Percentiles rank a stretch among this genome's conserved stretches.
Conservation (phyloP, 495 filamentous ascomycete species). For the Neurospora sublineolata region DNA sequence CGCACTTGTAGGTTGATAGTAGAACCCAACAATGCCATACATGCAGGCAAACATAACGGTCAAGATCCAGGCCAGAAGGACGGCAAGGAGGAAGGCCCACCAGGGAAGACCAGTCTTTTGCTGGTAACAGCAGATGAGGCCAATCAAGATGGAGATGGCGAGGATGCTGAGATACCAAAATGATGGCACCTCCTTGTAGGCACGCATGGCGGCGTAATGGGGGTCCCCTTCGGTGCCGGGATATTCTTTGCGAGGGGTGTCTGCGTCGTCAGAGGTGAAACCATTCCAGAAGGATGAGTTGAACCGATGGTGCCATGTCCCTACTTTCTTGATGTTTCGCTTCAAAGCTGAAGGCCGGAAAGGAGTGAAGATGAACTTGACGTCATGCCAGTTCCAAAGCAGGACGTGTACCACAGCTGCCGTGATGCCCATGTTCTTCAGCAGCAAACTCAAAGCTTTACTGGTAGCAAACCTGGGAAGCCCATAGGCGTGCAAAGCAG, state of each 20-base stretch:
- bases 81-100: slow-evolving; percentile 43
- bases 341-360: slow-evolving; percentile 11
- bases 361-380: slow-evolving; percentile 8
- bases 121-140: slow-evolving; percentile 34
- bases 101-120: slow-evolving; percentile 39
- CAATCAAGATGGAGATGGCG: slow-evolving; percentile 33
- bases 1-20: slow-evolving; percentile 19
- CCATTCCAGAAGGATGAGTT: slow-evolving; percentile 5
- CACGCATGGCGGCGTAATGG: slow-evolving; percentile 34
- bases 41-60: slow-evolving; percentile 21
- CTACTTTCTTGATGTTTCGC: slow-evolving; percentile 4
- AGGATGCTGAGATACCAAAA: slow-evolving; percentile 42
- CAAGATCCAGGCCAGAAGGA: slow-evolving; percentile 18
- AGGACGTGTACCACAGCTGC: slow-evolving; percentile 30
- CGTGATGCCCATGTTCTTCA: slow-evolving; percentile 29
- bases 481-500: slow-evolving; percentile 21
- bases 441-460: slow-evolving; percentile 27
- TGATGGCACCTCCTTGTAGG: slow-evolving; percentile 38
- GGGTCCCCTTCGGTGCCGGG: slow-evolving; percentile 24
- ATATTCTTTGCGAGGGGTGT: not conserved
- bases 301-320: not conserved
- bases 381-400: slow-evolving; percentile 25
- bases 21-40: slow-evolving; percentile 28
- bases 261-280: not conserved
- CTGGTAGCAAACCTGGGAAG: slow-evolving; percentile 30